phyloP scores from a whole-genome alignment of 192 early-diverging fungal genomes.

The Umbelopsis sp. region DNA sequence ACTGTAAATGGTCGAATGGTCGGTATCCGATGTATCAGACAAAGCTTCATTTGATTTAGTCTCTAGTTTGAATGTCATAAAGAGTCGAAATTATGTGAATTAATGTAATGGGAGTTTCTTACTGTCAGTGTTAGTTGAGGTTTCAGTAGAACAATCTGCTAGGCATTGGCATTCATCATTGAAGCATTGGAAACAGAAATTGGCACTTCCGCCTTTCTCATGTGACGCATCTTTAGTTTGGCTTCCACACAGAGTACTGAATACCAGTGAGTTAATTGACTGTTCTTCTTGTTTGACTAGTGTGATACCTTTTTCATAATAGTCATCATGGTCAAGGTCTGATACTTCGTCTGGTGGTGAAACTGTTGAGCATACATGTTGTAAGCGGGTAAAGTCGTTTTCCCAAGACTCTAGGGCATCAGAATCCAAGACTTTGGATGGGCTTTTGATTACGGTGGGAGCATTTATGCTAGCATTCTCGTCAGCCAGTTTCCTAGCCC shows the following conservation, averaged over 20 bases:
- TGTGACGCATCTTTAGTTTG: no score
- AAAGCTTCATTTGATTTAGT: no score
- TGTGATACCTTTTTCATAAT: background rate
- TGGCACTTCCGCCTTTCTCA: background rate
- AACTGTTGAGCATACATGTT: background rate
- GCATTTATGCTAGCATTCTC: background rate
- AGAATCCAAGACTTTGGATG: background rate
- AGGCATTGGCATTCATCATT: background rate
- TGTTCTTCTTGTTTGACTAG: no score
- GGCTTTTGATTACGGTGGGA: background rate
- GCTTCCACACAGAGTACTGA: no score
- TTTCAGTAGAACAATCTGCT: background rate
- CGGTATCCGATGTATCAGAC: no score
- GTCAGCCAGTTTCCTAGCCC: background rate
- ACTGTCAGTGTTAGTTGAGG: background rate
- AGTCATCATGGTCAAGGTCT: background rate
- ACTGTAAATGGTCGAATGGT: no score
- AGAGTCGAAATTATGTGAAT: background rate
- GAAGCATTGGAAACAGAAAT: background rate
- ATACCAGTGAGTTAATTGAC: no score
- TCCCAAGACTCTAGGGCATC: background rate
- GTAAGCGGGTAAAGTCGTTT: conserved; percentile 1
- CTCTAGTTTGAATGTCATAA: background rate
- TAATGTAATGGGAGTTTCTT: background rate
- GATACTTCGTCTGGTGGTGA: background rate